A percentile compares a stretch with the other conserved stretches of the same genome.
phyloP scores from a whole-genome alignment of 352 stramenopile genomes.

The Globisporangium alternatum region DNA sequence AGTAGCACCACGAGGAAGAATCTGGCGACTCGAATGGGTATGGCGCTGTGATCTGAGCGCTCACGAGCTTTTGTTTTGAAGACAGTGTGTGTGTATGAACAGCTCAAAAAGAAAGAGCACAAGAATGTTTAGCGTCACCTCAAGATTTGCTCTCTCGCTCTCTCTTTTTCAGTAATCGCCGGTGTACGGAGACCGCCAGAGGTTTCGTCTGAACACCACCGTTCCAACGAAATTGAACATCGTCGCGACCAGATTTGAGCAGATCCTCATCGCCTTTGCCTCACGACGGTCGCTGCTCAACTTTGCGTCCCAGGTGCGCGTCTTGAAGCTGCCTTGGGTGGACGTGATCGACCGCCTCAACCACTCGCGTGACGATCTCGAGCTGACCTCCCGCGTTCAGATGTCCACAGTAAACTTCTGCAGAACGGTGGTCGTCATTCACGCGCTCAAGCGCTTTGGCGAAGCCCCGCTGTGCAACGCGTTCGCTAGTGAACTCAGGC shows the following conservation, averaged over 20 bases:
- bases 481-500: conserved; percentile 16
- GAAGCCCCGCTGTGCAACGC: conserved; percentile 9
- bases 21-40: background rate
- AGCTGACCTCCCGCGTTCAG: background rate
- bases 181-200: too few relatives aligned
- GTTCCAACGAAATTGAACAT: too few relatives aligned
- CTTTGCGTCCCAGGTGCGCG: conserved; percentile 17
- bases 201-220: too few relatives aligned
- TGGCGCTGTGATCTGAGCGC: too few relatives aligned
- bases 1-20: background rate
- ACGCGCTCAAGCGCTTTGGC: conserved; percentile 1
- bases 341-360: conserved; percentile 3
- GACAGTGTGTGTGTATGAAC: too few relatives aligned
- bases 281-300: conserved; percentile 18
- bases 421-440: background rate
- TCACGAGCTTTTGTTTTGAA: too few relatives aligned
- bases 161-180: too few relatives aligned
- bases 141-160: too few relatives aligned
- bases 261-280: conserved; percentile 21
- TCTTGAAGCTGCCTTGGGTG: conserved; percentile 19
- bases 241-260: background rate
- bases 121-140: too few relatives aligned
- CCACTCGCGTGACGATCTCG: background rate
- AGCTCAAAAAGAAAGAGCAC: too few relatives aligned
- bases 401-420: background rate